phyloP scores from a whole-genome alignment of 345 rosid species.

The Aquilaria sinensis region DNA sequence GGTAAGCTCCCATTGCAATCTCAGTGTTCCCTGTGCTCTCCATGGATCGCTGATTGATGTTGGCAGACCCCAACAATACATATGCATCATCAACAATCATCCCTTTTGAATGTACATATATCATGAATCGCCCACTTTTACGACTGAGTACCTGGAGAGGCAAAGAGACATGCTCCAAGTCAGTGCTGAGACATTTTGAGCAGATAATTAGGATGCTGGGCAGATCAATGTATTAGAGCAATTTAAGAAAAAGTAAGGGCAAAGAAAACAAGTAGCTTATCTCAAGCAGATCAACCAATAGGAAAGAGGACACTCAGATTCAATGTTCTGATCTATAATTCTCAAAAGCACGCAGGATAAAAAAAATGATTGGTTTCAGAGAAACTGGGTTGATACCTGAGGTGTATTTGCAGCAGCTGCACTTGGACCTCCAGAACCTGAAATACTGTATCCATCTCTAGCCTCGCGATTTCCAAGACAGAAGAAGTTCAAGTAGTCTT shows the following conservation, averaged over 20 bases:
- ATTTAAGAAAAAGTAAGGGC: too few relatives aligned
- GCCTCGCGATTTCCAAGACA: conserved; percentile 92
- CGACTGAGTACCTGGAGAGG: conserved; percentile 44
- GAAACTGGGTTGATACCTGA: conserved; percentile 40
- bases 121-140: conserved; percentile 79
- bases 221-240: too few relatives aligned
- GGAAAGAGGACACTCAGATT: too few relatives aligned
- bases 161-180: conserved; percentile 1
- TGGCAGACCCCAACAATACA: conserved; percentile 86
- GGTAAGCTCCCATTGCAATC: conserved; percentile 99
- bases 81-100: conserved; percentile 93
- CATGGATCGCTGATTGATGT: conserved; percentile 95
- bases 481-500: conserved; percentile 89
- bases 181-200: not conserved
- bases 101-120: conserved; percentile 96
- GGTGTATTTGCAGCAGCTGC: conserved; percentile 43
- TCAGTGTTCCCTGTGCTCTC: conserved; percentile 95
- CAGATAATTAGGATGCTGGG: too few relatives aligned
- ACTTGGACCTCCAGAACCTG: conserved; percentile 28
- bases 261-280: too few relatives aligned
- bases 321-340: too few relatives aligned
- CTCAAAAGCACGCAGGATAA: not conserved
- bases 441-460: conserved; percentile 11
- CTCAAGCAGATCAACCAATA: too few relatives aligned
- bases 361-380: not conserved